These are phyloP conservation scores for Vaccinium darrowii DNA, from an alignment of 148 eudicot genomes.

Conservation along the genomic window DNA sequence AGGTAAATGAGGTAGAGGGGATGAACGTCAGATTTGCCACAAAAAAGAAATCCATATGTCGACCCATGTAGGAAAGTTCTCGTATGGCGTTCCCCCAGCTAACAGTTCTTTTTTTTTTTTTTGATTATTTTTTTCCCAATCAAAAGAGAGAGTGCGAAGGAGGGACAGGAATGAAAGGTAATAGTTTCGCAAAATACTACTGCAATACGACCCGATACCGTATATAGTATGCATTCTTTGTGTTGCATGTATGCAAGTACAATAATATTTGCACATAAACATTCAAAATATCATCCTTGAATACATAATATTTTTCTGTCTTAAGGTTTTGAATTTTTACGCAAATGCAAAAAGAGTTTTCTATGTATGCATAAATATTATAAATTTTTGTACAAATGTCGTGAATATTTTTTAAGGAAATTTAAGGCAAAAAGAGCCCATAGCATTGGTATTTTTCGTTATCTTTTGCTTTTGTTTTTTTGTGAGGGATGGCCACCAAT, in stretches of 20 bases:
- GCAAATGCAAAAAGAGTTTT: too few relatives aligned
- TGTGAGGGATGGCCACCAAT: background rate
- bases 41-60: background rate
- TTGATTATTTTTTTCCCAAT: too few relatives aligned
- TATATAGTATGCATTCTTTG: background rate
- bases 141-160: background rate
- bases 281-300: background rate
- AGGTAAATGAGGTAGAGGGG: background rate
- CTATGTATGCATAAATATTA: too few relatives aligned
- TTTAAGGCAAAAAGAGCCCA: background rate
- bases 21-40: background rate
- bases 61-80: background rate
- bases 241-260: background rate
- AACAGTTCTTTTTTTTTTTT: too few relatives aligned
- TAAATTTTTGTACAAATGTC: background rate
- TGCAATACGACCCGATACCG: too few relatives aligned
- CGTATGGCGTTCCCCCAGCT: background rate
- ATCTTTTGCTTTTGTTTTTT: background rate
- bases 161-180: background rate
- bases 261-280: background rate
- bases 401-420: background rate
- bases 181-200: background rate
- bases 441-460: background rate
- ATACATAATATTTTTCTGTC: background rate
- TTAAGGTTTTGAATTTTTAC: too few relatives aligned